A percentile compares a stretch with the other conserved stretches of the same genome.
phyloP scores from a whole-genome alignment of 1,284 basidiomycete species.

The Vanrija pseudolonga region DNA sequence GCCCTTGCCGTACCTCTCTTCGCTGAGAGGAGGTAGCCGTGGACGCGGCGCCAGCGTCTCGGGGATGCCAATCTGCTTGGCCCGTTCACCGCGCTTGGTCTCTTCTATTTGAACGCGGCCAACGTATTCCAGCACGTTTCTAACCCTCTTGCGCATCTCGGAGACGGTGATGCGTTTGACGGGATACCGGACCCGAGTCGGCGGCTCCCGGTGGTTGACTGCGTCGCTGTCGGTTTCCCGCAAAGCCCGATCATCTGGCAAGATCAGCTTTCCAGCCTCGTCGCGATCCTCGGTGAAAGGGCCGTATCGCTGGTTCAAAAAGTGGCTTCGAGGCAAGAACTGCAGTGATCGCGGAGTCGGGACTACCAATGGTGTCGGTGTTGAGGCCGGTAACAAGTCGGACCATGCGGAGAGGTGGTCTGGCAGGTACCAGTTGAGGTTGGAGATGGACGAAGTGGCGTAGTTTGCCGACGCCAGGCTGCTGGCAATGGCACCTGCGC shows the following conservation, averaged over 20 bases:
- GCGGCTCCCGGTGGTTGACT: conserved; percentile 64
- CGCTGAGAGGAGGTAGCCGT: conserved; percentile 6
- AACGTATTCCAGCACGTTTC: conserved; percentile 85
- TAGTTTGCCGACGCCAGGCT: conserved; percentile 29
- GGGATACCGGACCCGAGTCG: conserved; percentile 91
- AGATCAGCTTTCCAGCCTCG: conserved; percentile 27
- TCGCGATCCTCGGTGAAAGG: conserved; percentile 36
- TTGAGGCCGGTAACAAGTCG: conserved; percentile 71
- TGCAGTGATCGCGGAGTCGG: conserved; percentile 46
- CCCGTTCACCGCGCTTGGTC: conserved; percentile 65
- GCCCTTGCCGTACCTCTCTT: conserved; percentile 2
- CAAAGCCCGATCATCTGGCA: conserved; percentile 26
- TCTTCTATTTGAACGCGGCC: conserved; percentile 62
- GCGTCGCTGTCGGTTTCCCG: conserved; percentile 32
- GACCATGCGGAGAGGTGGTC: conserved; percentile 89
- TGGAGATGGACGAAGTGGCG: conserved; percentile 29
- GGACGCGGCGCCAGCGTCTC: conserved; percentile 8
- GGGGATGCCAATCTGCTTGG: conserved; percentile 58
- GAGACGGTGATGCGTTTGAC: conserved; percentile 87
- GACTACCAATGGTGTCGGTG: conserved; percentile 72
- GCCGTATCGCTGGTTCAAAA: conserved; percentile 34
- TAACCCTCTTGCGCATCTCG: conserved; percentile 95
- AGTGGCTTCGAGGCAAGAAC: conserved; percentile 37
- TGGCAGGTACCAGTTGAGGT: conserved; percentile 76
- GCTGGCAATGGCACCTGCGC: conserved; percentile 43